phyloP scores from a whole-genome alignment of 2,329 filamentous ascomycete species.

The Alternaria viburni region DNA sequence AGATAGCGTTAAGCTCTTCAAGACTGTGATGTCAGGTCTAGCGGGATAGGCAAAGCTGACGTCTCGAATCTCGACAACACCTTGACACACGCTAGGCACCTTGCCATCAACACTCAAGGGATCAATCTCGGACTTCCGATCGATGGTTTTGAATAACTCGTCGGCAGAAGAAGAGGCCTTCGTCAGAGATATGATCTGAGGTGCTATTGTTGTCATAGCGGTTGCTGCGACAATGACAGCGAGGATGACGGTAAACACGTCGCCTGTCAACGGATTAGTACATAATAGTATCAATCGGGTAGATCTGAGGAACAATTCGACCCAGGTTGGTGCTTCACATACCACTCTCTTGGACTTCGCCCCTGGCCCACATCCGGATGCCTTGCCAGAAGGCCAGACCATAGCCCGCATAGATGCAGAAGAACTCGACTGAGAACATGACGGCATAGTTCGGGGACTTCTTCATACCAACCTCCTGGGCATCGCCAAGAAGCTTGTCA shows the following conservation, averaged over 20 bases:
- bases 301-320: background rate
- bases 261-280: conserved; percentile 5
- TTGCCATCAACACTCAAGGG: conserved; percentile 33
- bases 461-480: conserved; percentile 53
- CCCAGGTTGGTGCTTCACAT: conserved; percentile 21
- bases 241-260: conserved; percentile 40
- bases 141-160: conserved; percentile 65
- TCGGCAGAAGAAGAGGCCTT: conserved; percentile 43
- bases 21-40: conserved; percentile 84
- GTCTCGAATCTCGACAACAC: conserved; percentile 74
- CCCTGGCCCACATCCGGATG: conserved; percentile 61
- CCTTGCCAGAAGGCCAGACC: conserved; percentile 59
- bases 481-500: conserved; percentile 51
- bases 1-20: conserved; percentile 78
- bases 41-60: conserved; percentile 94
- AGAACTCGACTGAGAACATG: conserved; percentile 52
- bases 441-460: conserved; percentile 53
- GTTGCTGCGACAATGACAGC: conserved; percentile 56
- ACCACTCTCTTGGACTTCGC: conserved; percentile 57
- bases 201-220: conserved; percentile 83
- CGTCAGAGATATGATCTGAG: conserved; percentile 77
- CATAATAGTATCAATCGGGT: background rate
- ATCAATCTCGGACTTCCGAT: conserved; percentile 82
- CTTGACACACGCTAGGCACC: conserved; percentile 28
- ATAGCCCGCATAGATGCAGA: conserved; percentile 51